Conservation (phyloP, 306 rosid species). For the Vigna reflexopilosa region DNA sequence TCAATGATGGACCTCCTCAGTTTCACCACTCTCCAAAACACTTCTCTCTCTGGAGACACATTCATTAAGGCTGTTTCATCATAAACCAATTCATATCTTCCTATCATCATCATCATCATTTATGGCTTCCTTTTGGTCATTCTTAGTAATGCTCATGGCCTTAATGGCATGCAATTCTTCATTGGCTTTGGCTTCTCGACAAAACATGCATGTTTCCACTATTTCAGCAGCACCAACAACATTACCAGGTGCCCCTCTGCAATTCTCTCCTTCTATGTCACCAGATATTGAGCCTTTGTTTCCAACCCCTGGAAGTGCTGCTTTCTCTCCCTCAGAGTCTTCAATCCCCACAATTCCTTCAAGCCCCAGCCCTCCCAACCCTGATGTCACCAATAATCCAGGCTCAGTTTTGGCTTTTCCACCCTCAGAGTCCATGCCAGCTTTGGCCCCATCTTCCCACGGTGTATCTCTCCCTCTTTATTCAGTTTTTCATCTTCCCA, state of each 20-base stretch:
- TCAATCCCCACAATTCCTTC: conserved; percentile 59
- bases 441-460: conserved; percentile 50
- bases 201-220: conserved; percentile 44
- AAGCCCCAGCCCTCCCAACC: conserved; percentile 60
- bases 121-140: conserved; percentile 58
- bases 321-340: conserved; percentile 53
- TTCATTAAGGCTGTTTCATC: conserved; percentile 37
- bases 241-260: conserved; percentile 44
- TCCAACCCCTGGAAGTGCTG: conserved; percentile 49
- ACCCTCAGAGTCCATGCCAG: conserved; percentile 47
- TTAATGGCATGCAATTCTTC: conserved; percentile 39
- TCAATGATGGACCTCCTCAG: conserved; percentile 48
- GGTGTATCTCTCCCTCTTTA: conserved; percentile 36
- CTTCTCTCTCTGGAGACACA: conserved; percentile 42
- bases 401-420: conserved; percentile 49
- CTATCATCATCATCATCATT: conserved; percentile 44
- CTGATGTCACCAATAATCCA: conserved; percentile 35
- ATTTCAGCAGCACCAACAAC: conserved; percentile 59
- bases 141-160: conserved; percentile 40
- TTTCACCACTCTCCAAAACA: conserved; percentile 40
- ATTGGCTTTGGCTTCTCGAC: conserved; percentile 36
- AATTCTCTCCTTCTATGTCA: conserved; percentile 47
- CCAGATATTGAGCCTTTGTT: conserved; percentile 60
- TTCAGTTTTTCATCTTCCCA: conserved; percentile 37
- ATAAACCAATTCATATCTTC: conserved; percentile 42